Percentiles rank a stretch among this genome's conserved stretches.
phyloP scores from a whole-genome alignment of 1,284 basidiomycete genomes.

The Somion occarium region DNA sequence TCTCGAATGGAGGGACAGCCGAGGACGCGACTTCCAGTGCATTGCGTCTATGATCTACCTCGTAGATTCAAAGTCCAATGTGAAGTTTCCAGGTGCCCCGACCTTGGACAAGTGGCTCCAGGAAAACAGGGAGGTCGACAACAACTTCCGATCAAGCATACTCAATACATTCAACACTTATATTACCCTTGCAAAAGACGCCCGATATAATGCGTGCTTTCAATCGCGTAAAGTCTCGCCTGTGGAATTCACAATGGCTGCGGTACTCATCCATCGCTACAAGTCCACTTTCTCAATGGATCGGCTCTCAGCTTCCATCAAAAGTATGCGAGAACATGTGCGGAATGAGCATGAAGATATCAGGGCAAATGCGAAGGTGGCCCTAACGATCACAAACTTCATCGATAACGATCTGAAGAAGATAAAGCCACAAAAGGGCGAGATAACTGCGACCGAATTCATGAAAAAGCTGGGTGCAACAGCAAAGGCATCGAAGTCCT shows the following conservation, averaged over 20 bases:
- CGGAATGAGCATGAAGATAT: conserved; percentile 30
- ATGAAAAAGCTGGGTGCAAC: not conserved
- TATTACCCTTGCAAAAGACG: conserved; percentile 32
- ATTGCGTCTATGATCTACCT: conserved; percentile 48
- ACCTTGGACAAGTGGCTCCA: conserved; percentile 55
- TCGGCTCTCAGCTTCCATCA: conserved; percentile 41
- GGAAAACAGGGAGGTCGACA: conserved; percentile 27
- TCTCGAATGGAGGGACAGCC: conserved; percentile 54
- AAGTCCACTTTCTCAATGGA: conserved; percentile 30
- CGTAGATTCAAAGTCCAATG: conserved; percentile 39
- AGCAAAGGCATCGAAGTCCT: conserved; percentile 3
- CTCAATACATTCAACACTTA: conserved; percentile 42
- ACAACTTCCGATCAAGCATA: conserved; percentile 31
- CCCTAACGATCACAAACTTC: conserved; percentile 20
- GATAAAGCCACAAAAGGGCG: not conserved
- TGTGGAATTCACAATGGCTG: conserved; percentile 55
- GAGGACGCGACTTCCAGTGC: conserved; percentile 62
- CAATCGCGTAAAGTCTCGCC: conserved; percentile 46
- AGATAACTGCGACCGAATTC: not conserved
- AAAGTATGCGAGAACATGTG: conserved; percentile 45
- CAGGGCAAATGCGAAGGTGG: conserved; percentile 20
- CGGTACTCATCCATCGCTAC: conserved; percentile 44
- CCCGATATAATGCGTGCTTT: conserved; percentile 24
- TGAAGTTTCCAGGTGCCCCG: conserved; percentile 27
- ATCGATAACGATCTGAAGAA: conserved; percentile 14